A percentile compares a stretch with the other conserved stretches of the same genome.
Evolutionary conservation across 306 rosid genomes (phyloP).

Genomic region (Corylus heterophylla): DNA sequence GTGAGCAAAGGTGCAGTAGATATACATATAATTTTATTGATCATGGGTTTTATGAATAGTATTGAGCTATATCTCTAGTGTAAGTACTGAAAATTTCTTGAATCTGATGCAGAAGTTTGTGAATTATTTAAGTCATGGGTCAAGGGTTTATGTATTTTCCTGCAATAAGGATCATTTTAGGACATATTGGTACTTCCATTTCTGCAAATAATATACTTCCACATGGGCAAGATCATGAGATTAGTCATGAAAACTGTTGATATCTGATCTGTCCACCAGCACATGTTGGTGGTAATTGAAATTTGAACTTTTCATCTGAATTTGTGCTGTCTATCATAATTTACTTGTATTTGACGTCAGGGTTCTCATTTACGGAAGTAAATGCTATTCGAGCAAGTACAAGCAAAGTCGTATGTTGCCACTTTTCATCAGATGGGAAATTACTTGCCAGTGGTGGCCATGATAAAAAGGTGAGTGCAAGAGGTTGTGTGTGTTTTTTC

Average conservation of each 20-base stretch:
- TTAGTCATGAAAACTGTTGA: neutral
- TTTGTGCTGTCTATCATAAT: neutral
- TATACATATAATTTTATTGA: conserved; percentile 28
- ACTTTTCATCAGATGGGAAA: conserved; percentile 98
- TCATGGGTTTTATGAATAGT: conserved; percentile 24
- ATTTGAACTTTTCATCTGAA: neutral
- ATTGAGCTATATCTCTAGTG: conserved; percentile 22
- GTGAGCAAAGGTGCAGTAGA: conserved; percentile 88
- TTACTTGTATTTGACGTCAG: conserved; percentile 49
- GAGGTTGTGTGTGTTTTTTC: neutral
- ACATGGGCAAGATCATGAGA: neutral
- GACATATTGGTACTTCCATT: neutral
- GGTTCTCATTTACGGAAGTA: conserved; percentile 75
- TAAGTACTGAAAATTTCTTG: conserved; percentile 13
- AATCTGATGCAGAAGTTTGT: conserved; percentile 8
- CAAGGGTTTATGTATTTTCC: neutral
- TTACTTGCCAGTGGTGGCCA: conserved; percentile 97
- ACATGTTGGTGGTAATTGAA: neutral
- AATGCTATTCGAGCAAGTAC: conserved; percentile 73
- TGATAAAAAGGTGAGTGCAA: conserved; percentile 77
- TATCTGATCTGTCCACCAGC: neutral
- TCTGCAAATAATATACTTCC: neutral
- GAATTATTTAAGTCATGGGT: neutral
- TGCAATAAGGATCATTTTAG: neutral
- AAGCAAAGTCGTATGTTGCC: conserved; percentile 84